Percentiles rank a stretch among this genome's conserved stretches.
Conservation (phyloP, 352 stramenopile genomes). For the Globisporangium spinosum region DNA sequence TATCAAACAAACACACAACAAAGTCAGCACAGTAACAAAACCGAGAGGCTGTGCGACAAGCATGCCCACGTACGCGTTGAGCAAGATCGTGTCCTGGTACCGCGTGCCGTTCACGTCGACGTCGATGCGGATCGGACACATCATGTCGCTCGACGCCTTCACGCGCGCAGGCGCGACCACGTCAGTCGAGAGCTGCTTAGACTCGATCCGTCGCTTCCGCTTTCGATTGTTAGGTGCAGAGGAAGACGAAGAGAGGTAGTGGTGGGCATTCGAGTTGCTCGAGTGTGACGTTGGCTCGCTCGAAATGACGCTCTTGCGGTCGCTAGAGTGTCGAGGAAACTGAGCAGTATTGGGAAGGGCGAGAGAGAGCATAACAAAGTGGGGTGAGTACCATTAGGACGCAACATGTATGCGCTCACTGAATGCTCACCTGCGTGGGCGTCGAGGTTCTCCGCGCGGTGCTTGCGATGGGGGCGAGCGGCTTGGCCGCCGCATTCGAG, state of each 20-base stretch:
- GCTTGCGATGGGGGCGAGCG: slow-evolving; percentile 31
- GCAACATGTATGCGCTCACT: not conserved
- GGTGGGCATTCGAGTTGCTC: not conserved
- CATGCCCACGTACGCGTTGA: slow-evolving; percentile 44
- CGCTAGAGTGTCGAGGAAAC: slow-evolving; percentile 32
- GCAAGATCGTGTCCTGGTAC: slow-evolving; percentile 74
- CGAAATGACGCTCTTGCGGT: slow-evolving; percentile 38
- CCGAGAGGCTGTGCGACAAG: not conserved
- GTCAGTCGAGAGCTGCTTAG: slow-evolving; percentile 32
- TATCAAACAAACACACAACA: not conserved
- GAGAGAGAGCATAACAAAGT: not conserved
- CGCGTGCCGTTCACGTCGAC: slow-evolving; percentile 69
- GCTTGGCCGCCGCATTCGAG: slow-evolving; percentile 23
- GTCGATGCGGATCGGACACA: slow-evolving; percentile 76
- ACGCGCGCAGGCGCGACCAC: slow-evolving; percentile 3
- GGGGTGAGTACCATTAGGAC: not conserved
- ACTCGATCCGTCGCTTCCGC: slow-evolving; percentile 52
- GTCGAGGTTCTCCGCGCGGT: slow-evolving; percentile 35
- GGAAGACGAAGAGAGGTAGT: not conserved
- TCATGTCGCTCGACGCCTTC: slow-evolving; percentile 31
- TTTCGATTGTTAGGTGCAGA: slow-evolving; percentile 35
- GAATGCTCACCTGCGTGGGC: slow-evolving; percentile 32
- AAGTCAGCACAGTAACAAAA: not conserved
- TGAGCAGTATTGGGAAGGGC: slow-evolving; percentile 7
- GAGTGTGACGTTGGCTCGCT: slow-evolving; percentile 9